These are phyloP conservation scores for Phytophthora pistaciae DNA, from an alignment of 352 stramenopile species.

Conservation along the genomic window DNA sequence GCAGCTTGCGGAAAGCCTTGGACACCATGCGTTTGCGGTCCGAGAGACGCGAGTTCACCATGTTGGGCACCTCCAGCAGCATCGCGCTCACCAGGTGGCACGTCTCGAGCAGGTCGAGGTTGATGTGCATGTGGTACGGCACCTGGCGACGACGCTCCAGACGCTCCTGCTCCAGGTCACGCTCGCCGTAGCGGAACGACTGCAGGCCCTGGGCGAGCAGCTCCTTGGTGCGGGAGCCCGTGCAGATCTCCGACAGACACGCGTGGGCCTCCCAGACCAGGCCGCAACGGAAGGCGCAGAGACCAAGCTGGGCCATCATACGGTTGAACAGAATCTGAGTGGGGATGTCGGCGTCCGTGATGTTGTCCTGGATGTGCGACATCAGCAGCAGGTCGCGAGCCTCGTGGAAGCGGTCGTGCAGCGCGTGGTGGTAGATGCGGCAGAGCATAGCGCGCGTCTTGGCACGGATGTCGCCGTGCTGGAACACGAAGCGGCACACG, in stretches of 20 bases:
- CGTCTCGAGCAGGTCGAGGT: slow-evolving; percentile 98
- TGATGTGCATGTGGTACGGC: slow-evolving; percentile 99
- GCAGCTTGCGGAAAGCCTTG: slow-evolving; percentile 95
- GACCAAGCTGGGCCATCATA: slow-evolving; percentile 94
- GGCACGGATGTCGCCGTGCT: slow-evolving; percentile 92
- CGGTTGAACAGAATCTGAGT: slow-evolving; percentile 99
- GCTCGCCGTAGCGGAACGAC: slow-evolving; percentile 93
- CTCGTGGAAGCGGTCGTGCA: slow-evolving; percentile 99
- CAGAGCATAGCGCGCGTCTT: slow-evolving; percentile 98
- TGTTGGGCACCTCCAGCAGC: slow-evolving; percentile 99
- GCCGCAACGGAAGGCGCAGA: slow-evolving; percentile 97
- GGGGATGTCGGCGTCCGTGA: slow-evolving; percentile 92
- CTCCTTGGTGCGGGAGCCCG: slow-evolving; percentile 93
- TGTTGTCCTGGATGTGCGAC: slow-evolving; percentile 98
- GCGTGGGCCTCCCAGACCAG: slow-evolving; percentile 97
- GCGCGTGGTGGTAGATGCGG: slow-evolving; percentile 98
- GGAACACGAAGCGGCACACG: slow-evolving; percentile 95
- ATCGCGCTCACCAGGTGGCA: slow-evolving; percentile 98
- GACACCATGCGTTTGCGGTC: slow-evolving; percentile 93
- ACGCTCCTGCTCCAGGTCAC: slow-evolving; percentile 97
- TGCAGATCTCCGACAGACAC: slow-evolving; percentile 98
- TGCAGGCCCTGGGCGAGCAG: slow-evolving; percentile 97
- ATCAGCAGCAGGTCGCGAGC: slow-evolving; percentile 99
- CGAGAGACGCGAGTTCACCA: slow-evolving; percentile 89
- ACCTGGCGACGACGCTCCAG: slow-evolving; percentile 97